phyloP scores from a whole-genome alignment of 768 basidiomycete genomes.

The Amanita jacksonii region DNA sequence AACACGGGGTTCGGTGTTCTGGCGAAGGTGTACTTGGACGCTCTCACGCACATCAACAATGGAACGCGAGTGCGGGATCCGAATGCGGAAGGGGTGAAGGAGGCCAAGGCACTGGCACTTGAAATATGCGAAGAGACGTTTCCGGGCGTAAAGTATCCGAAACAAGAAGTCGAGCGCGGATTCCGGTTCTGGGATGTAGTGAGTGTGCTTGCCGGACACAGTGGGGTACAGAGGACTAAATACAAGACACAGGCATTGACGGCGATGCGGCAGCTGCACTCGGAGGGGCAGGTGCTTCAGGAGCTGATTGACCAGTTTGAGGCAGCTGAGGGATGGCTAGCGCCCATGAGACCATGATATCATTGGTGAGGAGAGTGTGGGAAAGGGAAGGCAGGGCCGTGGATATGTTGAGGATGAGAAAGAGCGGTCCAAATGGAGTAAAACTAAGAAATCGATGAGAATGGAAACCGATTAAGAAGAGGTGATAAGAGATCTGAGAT shows the following conservation, averaged over 20 bases:
- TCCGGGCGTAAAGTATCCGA: conserved; percentile 80
- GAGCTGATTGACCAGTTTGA: conserved; percentile 96
- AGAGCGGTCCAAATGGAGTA: conserved; percentile 11
- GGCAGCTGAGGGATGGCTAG: conserved; percentile 88
- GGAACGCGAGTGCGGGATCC: conserved; percentile 68
- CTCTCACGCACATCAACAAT: conserved; percentile 81
- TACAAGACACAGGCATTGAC: conserved; percentile 61
- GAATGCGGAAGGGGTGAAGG: conserved; percentile 67
- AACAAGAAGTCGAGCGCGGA: conserved; percentile 86
- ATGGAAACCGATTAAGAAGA: conserved; percentile 17
- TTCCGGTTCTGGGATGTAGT: conserved; percentile 99
- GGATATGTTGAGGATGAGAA: no score
- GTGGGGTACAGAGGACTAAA: not conserved
- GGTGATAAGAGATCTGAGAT: conserved; percentile 17
- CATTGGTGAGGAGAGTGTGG: conserved; percentile 9
- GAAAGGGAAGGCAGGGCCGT: not conserved
- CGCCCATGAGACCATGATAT: conserved; percentile 76
- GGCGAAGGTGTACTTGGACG: conserved; percentile 93
- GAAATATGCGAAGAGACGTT: conserved; percentile 93
- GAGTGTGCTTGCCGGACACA: conserved; percentile 25
- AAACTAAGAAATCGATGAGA: conserved; percentile 19
- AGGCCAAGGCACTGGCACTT: conserved; percentile 80
- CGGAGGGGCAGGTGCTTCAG: conserved; percentile 68
- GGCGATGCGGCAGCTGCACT: conserved; percentile 84
- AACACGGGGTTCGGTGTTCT: conserved; percentile 98